Evolutionary conservation across 495 filamentous ascomycete species (phyloP).

Genomic region (Xylaria scruposa): DNA sequence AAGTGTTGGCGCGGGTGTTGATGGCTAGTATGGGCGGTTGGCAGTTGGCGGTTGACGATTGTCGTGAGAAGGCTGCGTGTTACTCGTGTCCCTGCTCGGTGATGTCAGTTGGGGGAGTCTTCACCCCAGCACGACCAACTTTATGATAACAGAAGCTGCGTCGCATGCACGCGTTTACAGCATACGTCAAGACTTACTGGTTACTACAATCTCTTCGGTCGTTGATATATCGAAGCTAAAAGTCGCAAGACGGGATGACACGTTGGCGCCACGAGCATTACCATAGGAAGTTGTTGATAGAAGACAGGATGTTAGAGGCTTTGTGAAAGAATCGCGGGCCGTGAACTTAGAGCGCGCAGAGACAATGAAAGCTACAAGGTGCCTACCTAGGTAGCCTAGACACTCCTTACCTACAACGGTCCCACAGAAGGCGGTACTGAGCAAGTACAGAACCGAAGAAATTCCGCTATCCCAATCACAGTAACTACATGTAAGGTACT

Average conservation of each 20-base stretch:
- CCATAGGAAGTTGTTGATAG: slow-evolving; percentile 6
- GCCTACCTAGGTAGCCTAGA: not conserved
- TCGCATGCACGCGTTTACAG: slow-evolving; percentile 19
- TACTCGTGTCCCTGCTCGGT: slow-evolving; percentile 35
- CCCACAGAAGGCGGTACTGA: not conserved
- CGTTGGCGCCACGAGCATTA: slow-evolving; percentile 4
- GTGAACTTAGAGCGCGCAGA: slow-evolving; percentile 18
- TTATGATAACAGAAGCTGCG: slow-evolving; percentile 21
- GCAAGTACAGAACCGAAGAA: not conserved
- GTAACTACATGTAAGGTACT: not conserved
- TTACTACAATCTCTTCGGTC: not conserved
- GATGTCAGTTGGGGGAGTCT: slow-evolving; percentile 42
- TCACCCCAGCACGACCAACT: slow-evolving; percentile 25
- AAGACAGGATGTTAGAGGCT: slow-evolving; percentile 20
- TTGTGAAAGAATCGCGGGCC: slow-evolving; percentile 21
- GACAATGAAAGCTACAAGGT: not conserved
- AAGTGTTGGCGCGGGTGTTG: not conserved
- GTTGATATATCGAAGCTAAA: not conserved
- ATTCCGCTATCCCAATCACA: not conserved
- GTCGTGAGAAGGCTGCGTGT: slow-evolving; percentile 24
- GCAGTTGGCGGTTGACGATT: not conserved
- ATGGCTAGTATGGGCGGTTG: not conserved
- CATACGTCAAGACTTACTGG: slow-evolving; percentile 16
- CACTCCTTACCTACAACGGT: not conserved
- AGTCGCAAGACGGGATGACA: not conserved